Percentiles rank a stretch among this genome's conserved stretches.
These are phyloP conservation scores for Westerdykella sp. DNA, from an alignment of 2,329 filamentous ascomycete species.

Conservation along the genomic window DNA sequence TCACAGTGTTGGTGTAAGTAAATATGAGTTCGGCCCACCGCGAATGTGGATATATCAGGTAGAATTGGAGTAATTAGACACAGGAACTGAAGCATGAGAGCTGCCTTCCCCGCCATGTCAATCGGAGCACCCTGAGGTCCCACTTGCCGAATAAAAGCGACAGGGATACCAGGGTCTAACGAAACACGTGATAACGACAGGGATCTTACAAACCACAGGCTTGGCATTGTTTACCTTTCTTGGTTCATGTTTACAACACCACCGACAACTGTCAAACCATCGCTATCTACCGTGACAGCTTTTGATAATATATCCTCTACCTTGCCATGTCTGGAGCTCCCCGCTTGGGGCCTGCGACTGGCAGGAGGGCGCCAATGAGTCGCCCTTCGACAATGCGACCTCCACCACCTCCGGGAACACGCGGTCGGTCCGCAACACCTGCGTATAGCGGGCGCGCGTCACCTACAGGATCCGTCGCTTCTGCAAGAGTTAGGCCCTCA, in stretches of 20 bases:
- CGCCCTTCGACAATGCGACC: conserved; percentile 51
- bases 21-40: no score
- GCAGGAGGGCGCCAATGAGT: conserved; percentile 48
- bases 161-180: no score
- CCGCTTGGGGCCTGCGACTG: conserved; percentile 44
- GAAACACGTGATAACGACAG: no score
- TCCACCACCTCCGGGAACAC: conserved; percentile 36
- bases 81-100: no score
- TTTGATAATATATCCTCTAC: conserved; percentile 10
- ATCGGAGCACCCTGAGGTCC: background rate
- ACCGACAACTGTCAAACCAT: conserved; percentile 13
- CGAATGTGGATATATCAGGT: no score
- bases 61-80: no score
- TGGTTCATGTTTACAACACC: conserved; percentile 17
- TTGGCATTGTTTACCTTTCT: conserved; percentile 7
- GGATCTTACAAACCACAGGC: background rate
- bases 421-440: conserved; percentile 47
- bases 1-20: no score
- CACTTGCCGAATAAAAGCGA: no score
- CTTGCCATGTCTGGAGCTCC: conserved; percentile 49
- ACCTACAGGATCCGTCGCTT: conserved; percentile 63
- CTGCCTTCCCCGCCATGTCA: background rate
- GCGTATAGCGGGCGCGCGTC: conserved; percentile 53
- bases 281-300: conserved; percentile 15
- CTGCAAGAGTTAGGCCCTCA: conserved; percentile 44